Conservation (phyloP, 2,329 filamentous ascomycete species). For the Acephala macrosclerotiorum region DNA sequence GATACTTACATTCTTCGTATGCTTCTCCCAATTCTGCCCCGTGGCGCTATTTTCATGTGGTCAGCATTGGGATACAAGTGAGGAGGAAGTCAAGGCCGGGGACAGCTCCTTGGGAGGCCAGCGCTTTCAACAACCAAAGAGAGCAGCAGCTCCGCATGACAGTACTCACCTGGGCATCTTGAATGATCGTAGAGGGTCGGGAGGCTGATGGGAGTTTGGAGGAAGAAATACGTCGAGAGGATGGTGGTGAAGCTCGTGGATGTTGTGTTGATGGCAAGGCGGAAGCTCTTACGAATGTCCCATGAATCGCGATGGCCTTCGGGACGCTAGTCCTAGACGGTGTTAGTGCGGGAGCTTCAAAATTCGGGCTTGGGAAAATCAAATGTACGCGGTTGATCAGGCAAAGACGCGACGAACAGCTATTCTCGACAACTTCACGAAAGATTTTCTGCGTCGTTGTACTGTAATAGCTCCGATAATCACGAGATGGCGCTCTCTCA, state of each 20-base stretch:
- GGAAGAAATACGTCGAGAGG: background rate
- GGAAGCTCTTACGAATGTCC: conserved; percentile 35
- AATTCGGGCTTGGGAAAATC: conserved; percentile 32
- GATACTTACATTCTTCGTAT: conserved; percentile 74
- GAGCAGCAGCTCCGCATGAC: background rate
- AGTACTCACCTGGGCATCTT: conserved; percentile 31
- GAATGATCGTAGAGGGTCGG: conserved; percentile 10
- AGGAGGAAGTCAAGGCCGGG: background rate
- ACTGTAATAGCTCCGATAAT: conserved; percentile 27
- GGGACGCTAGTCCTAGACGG: conserved; percentile 26
- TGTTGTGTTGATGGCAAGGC: conserved; percentile 33
- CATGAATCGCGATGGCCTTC: conserved; percentile 15
- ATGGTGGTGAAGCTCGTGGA: conserved; percentile 19
- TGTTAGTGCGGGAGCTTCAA: conserved; percentile 23
- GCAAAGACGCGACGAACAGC: conserved; percentile 35
- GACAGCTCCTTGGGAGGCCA: background rate
- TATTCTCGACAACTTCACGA: conserved; percentile 22
- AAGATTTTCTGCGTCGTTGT: conserved; percentile 25
- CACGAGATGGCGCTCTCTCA: conserved; percentile 54
- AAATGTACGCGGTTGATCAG: conserved; percentile 34
- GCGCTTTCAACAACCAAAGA: background rate
- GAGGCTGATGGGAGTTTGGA: conserved; percentile 1
- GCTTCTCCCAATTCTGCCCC: conserved; percentile 97
- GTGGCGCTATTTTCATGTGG: conserved; percentile 70
- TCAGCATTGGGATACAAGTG: conserved; percentile 15